These are phyloP conservation scores for Tulasnella sp. DNA, from an alignment of 768 basidiomycete species.

Conservation along the genomic window DNA sequence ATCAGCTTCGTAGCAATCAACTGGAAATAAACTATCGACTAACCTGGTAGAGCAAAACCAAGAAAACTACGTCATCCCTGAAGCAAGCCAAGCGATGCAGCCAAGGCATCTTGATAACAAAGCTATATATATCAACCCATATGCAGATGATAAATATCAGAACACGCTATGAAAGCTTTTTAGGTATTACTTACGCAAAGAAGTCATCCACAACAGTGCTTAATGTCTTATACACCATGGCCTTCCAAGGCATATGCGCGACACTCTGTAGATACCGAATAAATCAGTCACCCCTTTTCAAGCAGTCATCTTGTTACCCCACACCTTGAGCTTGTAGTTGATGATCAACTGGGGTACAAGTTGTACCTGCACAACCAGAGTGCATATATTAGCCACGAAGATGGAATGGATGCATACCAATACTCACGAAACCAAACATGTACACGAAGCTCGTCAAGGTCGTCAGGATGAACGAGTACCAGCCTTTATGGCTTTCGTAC, in stretches of 20 bases:
- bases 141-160: constrained; percentile 7
- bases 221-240: constrained; percentile 91
- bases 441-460: constrained; percentile 89
- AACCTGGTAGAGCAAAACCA: constrained; percentile 87
- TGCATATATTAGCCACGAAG: constrained; percentile 17
- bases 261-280: constrained; percentile 49
- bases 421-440: constrained; percentile 95
- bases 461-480: constrained; percentile 93
- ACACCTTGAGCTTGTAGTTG: constrained; percentile 91
- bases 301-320: neutral
- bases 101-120: constrained; percentile 94
- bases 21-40: constrained; percentile 21
- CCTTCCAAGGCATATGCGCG: constrained; percentile 97
- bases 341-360: constrained; percentile 82
- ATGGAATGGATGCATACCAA: constrained; percentile 23
- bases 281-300: neutral
- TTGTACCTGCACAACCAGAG: constrained; percentile 48
- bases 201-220: constrained; percentile 88
- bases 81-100: constrained; percentile 66
- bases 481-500: constrained; percentile 77
- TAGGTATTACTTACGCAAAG: constrained; percentile 50
- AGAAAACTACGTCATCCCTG: constrained; percentile 77
- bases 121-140: constrained; percentile 25
- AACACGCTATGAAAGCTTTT: constrained; percentile 6
- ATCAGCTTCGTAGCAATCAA: constrained; percentile 11